Percentiles rank a stretch among this genome's conserved stretches.
These are phyloP conservation scores for Penicillium italicum DNA, from an alignment of 2,329 filamentous ascomycete genomes.

Conservation along the genomic window DNA sequence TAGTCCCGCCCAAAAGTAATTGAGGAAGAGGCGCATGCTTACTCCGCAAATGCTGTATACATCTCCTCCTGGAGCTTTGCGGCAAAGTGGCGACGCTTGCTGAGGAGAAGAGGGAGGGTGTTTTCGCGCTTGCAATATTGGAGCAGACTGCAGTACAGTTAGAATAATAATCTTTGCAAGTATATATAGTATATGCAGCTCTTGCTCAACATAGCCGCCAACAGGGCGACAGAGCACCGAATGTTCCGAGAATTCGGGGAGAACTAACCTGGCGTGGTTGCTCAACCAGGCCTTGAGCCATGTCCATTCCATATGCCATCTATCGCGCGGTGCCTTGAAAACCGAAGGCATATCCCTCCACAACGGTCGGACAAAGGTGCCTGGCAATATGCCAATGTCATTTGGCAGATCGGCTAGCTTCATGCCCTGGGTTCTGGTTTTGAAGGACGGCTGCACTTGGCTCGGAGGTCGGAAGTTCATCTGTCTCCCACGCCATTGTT, in stretches of 20 bases:
- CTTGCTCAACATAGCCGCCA: background rate
- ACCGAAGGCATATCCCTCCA: conserved; percentile 42
- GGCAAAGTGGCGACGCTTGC: conserved; percentile 37
- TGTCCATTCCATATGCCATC: conserved; percentile 41
- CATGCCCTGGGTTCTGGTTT: conserved; percentile 32
- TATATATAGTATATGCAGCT: background rate
- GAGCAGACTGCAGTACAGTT: conserved; percentile 11
- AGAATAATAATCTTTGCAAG: background rate
- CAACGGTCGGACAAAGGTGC: conserved; percentile 40
- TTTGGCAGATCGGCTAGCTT: conserved; percentile 36
- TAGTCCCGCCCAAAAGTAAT: conserved; percentile 3
- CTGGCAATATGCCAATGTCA: conserved; percentile 47
- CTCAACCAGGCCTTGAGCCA: conserved; percentile 35
- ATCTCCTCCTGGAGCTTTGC: conserved; percentile 44
- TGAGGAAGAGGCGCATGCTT: conserved; percentile 19
- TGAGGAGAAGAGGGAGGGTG: conserved; percentile 35
- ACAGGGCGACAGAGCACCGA: background rate
- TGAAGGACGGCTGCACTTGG: conserved; percentile 37
- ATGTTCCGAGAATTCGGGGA: background rate
- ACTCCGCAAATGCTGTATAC: conserved; percentile 48
- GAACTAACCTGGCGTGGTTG: conserved; percentile 36
- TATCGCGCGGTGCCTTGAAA: conserved; percentile 36
- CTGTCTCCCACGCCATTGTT: conserved; percentile 21
- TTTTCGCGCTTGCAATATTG: conserved; percentile 34
- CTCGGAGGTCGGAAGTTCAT: conserved; percentile 18